These are phyloP conservation scores for Nigrospora oryzae DNA, from an alignment of 2,329 filamentous ascomycete genomes.

Conservation along the genomic window DNA sequence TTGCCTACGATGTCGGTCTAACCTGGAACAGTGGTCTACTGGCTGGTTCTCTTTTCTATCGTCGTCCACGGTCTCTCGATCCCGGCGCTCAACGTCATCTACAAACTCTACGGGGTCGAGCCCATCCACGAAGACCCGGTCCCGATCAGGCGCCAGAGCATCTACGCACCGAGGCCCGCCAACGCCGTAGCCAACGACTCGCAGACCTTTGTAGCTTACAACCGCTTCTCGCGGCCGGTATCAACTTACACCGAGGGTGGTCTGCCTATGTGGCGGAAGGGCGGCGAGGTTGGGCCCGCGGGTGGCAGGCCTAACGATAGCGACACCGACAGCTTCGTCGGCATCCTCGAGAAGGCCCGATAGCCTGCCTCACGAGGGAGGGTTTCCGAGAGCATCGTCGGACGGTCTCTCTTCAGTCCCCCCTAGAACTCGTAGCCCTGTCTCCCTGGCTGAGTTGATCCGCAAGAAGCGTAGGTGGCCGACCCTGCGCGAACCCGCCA, in stretches of 20 bases:
- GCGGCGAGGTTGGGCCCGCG: not conserved
- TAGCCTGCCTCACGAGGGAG: not conserved
- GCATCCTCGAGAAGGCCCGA: not conserved
- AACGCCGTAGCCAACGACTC: slow-evolving; percentile 29
- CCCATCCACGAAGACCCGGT: slow-evolving; percentile 31
- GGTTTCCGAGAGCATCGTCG: too few species aligned
- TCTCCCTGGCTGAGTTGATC: too few species aligned
- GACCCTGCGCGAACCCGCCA: too few species aligned
- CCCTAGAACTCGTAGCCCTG: too few species aligned
- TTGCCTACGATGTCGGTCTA: not conserved
- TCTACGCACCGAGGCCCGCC: slow-evolving; percentile 21
- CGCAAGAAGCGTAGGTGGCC: too few species aligned
- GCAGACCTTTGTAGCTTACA: slow-evolving; percentile 34
- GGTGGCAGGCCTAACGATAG: not conserved
- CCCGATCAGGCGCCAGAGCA: slow-evolving; percentile 25
- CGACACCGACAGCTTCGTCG: not conserved
- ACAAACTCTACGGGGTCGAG: slow-evolving; percentile 25
- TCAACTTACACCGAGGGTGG: slow-evolving; percentile 1
- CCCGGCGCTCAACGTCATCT: slow-evolving; percentile 27
- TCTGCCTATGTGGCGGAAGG: not conserved
- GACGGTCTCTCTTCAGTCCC: too few species aligned
- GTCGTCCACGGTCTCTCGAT: slow-evolving; percentile 37
- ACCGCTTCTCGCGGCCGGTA: slow-evolving; percentile 35
- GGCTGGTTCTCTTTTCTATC: slow-evolving; percentile 22
- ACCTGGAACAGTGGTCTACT: slow-evolving; percentile 2